phyloP scores from a whole-genome alignment of 768 basidiomycete species.

The Lactarius trivialis region DNA sequence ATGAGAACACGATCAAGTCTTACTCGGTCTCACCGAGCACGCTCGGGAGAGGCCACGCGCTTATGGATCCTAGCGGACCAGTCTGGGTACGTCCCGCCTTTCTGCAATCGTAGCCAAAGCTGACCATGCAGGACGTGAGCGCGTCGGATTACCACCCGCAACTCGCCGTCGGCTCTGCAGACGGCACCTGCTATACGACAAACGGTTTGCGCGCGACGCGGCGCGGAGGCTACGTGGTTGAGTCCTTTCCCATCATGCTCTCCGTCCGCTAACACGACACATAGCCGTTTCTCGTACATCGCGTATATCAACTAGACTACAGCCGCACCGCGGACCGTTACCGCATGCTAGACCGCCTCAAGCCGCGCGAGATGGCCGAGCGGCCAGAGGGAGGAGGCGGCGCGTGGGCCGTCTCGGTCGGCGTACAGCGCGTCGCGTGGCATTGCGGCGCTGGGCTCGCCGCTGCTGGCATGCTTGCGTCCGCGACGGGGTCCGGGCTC shows the following conservation, averaged over 20 bases:
- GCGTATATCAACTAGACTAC: conserved; percentile 84
- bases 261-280: background rate
- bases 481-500: conserved; percentile 77
- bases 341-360: conserved; percentile 82
- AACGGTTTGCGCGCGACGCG: conserved; percentile 63
- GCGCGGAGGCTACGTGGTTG: conserved; percentile 66
- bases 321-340: conserved; percentile 67
- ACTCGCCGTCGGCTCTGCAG: conserved; percentile 72
- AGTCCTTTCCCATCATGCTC: conserved; percentile 27
- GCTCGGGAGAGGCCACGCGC: conserved; percentile 63
- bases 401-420: conserved; percentile 75
- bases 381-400: conserved; percentile 38
- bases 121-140: conserved; percentile 48
- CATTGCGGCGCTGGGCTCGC: conserved; percentile 66
- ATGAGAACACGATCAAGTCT: conserved; percentile 73
- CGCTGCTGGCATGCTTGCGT: conserved; percentile 56
- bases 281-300: conserved; percentile 72
- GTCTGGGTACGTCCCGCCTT: conserved; percentile 60
- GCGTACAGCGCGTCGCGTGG: conserved; percentile 76
- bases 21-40: conserved; percentile 66
- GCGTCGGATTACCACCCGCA: conserved; percentile 86
- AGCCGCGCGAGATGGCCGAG: conserved; percentile 59
- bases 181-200: conserved; percentile 74
- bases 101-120: background rate
- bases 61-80: conserved; percentile 72